Evolutionary conservation across 2,329 filamentous ascomycete species (phyloP).

Genomic region (Colletotrichum theobromicola): DNA sequence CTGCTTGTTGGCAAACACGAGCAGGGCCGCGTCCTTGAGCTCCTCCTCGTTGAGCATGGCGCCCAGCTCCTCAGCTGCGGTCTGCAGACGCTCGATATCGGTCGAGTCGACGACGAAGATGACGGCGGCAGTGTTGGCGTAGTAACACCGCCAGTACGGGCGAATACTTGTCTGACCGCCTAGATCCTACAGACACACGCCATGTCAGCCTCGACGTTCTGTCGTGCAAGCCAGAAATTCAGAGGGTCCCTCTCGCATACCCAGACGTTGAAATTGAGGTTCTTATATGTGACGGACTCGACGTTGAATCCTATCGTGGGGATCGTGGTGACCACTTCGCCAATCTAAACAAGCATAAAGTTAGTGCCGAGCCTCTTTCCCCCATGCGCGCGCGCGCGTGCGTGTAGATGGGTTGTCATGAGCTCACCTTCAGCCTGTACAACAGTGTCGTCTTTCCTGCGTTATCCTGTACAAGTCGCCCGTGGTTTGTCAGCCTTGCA

Average conservation of each 20-base stretch:
- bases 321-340: slow-evolving; percentile 98
- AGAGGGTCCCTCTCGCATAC: slow-evolving; percentile 54
- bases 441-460: slow-evolving; percentile 97
- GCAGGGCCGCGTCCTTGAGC: slow-evolving; percentile 85
- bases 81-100: slow-evolving; percentile 93
- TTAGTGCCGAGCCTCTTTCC: slow-evolving; percentile 9
- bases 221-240: not conserved
- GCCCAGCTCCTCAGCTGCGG: slow-evolving; percentile 88
- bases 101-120: slow-evolving; percentile 99
- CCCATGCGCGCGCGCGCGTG: not conserved
- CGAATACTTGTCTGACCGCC: slow-evolving; percentile 98
- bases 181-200: slow-evolving; percentile 66
- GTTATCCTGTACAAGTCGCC: slow-evolving; percentile 74
- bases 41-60: slow-evolving; percentile 99
- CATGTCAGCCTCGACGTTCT: slow-evolving; percentile 23
- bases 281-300: slow-evolving; percentile 97
- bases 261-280: slow-evolving; percentile 99
- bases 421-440: slow-evolving; percentile 86
- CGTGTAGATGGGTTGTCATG: not conserved
- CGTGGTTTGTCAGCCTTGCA: slow-evolving; percentile 13
- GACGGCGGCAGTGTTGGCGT: slow-evolving; percentile 96
- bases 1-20: slow-evolving; percentile 99
- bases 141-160: slow-evolving; percentile 99
- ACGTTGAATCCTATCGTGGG: slow-evolving; percentile 99
- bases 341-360: slow-evolving; percentile 67